These are phyloP conservation scores for Globisporangium acanthophoron DNA, from an alignment of 352 stramenopile species.

Conservation along the genomic window DNA sequence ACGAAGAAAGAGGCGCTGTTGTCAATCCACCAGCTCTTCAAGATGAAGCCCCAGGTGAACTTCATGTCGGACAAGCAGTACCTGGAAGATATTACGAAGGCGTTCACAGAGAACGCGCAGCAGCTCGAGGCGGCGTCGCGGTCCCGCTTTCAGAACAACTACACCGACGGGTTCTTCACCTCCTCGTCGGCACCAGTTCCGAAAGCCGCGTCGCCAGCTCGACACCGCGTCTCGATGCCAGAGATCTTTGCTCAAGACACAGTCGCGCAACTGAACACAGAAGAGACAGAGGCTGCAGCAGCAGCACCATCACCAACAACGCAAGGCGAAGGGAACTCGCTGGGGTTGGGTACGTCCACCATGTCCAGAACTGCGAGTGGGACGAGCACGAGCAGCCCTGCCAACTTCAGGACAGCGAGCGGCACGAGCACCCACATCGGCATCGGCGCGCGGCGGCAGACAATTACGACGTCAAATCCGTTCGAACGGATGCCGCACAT, in stretches of 20 bases:
- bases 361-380: slow-evolving; percentile 15
- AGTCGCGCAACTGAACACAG: neutral
- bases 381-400: slow-evolving; percentile 4
- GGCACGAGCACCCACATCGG: slow-evolving; percentile 18
- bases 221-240: slow-evolving; percentile 16
- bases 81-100: slow-evolving; percentile 54
- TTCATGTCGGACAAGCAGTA: slow-evolving; percentile 62
- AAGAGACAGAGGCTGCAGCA: neutral
- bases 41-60: slow-evolving; percentile 59
- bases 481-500: slow-evolving; percentile 11
- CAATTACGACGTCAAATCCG: slow-evolving; percentile 18
- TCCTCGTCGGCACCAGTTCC: neutral
- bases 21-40: slow-evolving; percentile 64
- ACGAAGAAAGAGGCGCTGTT: slow-evolving; percentile 54
- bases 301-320: neutral
- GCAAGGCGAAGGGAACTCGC: neutral
- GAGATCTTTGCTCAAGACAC: slow-evolving; percentile 9
- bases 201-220: slow-evolving; percentile 8
- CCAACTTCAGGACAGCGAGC: slow-evolving; percentile 15
- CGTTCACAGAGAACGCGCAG: slow-evolving; percentile 43
- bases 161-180: slow-evolving; percentile 3
- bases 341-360: neutral
- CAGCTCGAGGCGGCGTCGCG: slow-evolving; percentile 9
- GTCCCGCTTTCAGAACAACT: neutral
- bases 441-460: slow-evolving; percentile 25